A percentile compares a stretch with the other conserved stretches of the same genome.
Evolutionary conservation across 106 monocot genomes (phyloP).

Genomic region (Platanthera guangdongensis): DNA sequence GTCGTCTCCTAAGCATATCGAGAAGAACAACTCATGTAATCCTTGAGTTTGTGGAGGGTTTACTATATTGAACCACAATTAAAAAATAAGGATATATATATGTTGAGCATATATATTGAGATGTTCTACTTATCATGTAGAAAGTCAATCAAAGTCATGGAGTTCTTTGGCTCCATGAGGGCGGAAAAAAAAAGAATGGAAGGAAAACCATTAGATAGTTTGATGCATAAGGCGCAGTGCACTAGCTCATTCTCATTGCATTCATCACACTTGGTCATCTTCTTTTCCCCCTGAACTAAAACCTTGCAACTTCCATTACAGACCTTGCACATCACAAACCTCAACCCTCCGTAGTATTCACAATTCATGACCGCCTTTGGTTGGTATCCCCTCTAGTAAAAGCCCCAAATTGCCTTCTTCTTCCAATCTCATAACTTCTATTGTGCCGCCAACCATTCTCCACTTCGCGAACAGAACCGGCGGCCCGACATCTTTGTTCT

Average conservation of each 20-base stretch:
- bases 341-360: conserved; percentile 60
- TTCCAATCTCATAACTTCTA: conserved; percentile 55
- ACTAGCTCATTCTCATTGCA: conserved; percentile 96
- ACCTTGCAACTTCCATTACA: conserved; percentile 90
- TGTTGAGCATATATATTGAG: too few relatives aligned
- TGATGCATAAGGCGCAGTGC: conserved; percentile 49
- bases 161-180: too few relatives aligned
- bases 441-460: conserved; percentile 54
- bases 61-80: too few relatives aligned
- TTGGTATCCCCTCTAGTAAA: conserved; percentile 54
- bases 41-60: too few relatives aligned
- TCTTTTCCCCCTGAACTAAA: conserved; percentile 38
- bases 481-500: conserved; percentile 32
- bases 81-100: too few relatives aligned
- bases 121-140: too few relatives aligned
- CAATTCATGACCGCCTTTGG: conserved; percentile 26
- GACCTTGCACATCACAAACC: conserved; percentile 76
- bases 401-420: conserved; percentile 62
- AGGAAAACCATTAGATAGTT: neutral
- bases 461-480: conserved; percentile 69
- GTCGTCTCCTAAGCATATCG: too few relatives aligned
- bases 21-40: too few relatives aligned
- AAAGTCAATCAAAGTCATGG: too few relatives aligned
- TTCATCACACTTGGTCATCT: conserved; percentile 53
- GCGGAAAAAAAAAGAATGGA: too few relatives aligned